phyloP scores from a whole-genome alignment of 139 green algal species.

The Coccomyxa sp. region DNA sequence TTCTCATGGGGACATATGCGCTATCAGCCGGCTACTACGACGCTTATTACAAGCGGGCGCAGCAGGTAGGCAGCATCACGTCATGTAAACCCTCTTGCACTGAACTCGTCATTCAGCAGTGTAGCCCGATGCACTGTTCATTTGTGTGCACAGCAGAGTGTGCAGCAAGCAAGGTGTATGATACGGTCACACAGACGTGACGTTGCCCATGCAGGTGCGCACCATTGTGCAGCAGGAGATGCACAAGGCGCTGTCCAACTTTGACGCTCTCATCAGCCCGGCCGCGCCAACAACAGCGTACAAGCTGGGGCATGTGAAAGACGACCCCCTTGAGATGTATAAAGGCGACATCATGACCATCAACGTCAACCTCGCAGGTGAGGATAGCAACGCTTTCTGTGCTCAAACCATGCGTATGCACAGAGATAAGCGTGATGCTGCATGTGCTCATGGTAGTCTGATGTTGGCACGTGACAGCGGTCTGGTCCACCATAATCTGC shows the following conservation, averaged over 20 bases:
- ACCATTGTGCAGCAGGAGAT: slow-evolving; percentile 79
- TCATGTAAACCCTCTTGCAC: too few relatives aligned
- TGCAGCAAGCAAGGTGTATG: neutral
- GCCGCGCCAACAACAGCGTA: slow-evolving; percentile 83
- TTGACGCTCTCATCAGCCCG: slow-evolving; percentile 70
- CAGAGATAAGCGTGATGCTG: too few relatives aligned
- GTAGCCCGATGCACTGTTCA: neutral
- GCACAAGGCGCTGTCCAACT: slow-evolving; percentile 36
- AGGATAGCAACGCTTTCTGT: too few relatives aligned
- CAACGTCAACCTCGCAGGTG: slow-evolving; percentile 83
- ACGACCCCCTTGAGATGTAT: slow-evolving; percentile 90
- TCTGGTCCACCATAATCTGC: neutral
- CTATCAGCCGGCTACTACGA: slow-evolving; percentile 95
- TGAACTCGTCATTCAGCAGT: neutral
- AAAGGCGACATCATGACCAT: slow-evolving; percentile 96
- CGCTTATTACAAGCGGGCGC: slow-evolving; percentile 94
- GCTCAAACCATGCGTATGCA: too few relatives aligned
- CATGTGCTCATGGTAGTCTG: neutral
- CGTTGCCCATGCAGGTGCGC: slow-evolving; percentile 57
- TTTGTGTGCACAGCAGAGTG: neutral
- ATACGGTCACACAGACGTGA: neutral
- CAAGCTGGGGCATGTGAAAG: slow-evolving; percentile 72
- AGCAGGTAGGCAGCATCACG: slow-evolving; percentile 79
- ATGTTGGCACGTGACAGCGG: neutral
- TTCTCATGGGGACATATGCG: slow-evolving; percentile 98